Base-by-base conservation (phyloP, 1,284 basidiomycete genomes). In the Naganishia cerealis region DNA sequence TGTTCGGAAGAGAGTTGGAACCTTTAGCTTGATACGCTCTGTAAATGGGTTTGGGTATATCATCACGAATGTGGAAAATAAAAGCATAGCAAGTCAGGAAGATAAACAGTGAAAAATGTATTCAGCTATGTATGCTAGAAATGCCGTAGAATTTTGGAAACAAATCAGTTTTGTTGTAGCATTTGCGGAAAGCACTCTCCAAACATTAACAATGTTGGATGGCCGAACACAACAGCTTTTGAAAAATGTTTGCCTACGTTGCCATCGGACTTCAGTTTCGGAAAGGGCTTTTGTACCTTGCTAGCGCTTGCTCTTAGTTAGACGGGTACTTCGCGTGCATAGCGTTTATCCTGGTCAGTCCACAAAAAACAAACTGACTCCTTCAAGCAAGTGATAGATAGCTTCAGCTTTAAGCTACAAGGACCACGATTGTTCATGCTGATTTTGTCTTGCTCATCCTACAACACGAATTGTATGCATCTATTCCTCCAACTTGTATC, bases 401-500 rank as follows among this genome's bases (percentile, higher is more conserved):
- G 46, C 46, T 24, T 3, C 15, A 9, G 15, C 9, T 21, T 13
- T 24, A 24, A 50, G 21, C 46, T 50, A 50, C 46, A 50, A n/a
- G n/a, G 40, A 43, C n/a, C n/a, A 42, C 36, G 26, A 42, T 50
- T 21, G 56, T 39, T 57, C 48, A 52, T 61, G 59, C 50, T 21
- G 48, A 21, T 62, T 62, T 62, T 62, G 33, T 36, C 43, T 50
- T n/a, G 26, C 40, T 26, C 57, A 39, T 42, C 46, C 13, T 38
- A 24, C 16, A 50, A 50, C n/a, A 52, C 13, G 33, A 39, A 62
- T 10, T 39, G 29, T 38, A 36, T 8, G n/a, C n/a, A 38, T 72
- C 56, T 77, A 76, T 70, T 77, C 77, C 70, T 77, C 76, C 69
- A 80, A 70, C 73, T 88, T 87, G 84, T 95, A 95, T 55, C 92